Percentiles rank a stretch among this genome's conserved stretches.
These are phyloP conservation scores for Fusarium foetens DNA, from an alignment of 2,329 filamentous ascomycete genomes.

Conservation along the genomic window DNA sequence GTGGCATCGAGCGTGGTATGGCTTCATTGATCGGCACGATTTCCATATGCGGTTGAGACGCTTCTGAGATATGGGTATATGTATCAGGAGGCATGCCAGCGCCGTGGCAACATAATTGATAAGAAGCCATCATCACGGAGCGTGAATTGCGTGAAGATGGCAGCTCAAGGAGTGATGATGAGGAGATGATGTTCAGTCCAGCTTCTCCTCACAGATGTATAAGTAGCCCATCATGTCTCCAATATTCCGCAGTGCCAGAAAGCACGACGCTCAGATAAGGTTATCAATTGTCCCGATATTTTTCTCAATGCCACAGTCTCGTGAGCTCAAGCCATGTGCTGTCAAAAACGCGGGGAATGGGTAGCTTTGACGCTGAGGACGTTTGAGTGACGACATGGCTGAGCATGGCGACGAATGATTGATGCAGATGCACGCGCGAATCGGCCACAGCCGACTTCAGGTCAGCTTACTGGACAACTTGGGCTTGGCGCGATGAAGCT, in stretches of 20 bases:
- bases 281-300: constrained; percentile 2
- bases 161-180: neutral
- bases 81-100: constrained; percentile 11
- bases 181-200: neutral
- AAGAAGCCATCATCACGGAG: constrained; percentile 17
- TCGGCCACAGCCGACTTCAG: neutral
- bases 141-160: neutral
- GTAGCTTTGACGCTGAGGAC: constrained; percentile 18
- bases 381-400: constrained; percentile 37
- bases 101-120: constrained; percentile 29
- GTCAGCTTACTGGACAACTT: constrained; percentile 24
- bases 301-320: constrained; percentile 6
- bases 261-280: neutral
- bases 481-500: constrained; percentile 12
- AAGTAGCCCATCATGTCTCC: constrained; percentile 8
- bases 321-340: constrained; percentile 30
- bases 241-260: constrained; percentile 9
- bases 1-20: constrained; percentile 12
- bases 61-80: neutral
- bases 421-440: neutral
- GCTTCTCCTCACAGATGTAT: constrained; percentile 14
- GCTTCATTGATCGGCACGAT: constrained; percentile 9
- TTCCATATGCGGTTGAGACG: constrained; percentile 15
- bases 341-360: constrained; percentile 32
- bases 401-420: constrained; percentile 10